Evolutionary conservation across 2,329 filamentous ascomycete genomes (phyloP).

Genomic region (Alternaria atra): DNA sequence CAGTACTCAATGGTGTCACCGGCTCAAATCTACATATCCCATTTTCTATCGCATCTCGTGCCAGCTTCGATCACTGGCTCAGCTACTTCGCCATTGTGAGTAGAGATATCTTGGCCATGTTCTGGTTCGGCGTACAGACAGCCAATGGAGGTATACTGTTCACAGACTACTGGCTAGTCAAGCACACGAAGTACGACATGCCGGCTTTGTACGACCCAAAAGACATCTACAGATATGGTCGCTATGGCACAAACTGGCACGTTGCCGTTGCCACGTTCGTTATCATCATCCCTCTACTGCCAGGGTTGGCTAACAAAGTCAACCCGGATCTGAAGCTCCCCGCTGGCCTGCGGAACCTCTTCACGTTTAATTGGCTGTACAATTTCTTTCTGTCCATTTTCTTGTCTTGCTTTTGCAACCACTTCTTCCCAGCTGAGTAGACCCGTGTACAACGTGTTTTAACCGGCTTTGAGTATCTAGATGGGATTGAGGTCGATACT

Average conservation of each 20-base stretch:
- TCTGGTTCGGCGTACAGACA: constrained; percentile 27
- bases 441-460: constrained; percentile 38
- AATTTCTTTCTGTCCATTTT: constrained; percentile 37
- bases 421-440: constrained; percentile 45
- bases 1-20: constrained; percentile 30
- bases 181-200: constrained; percentile 25
- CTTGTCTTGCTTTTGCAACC: constrained; percentile 40
- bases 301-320: constrained; percentile 30
- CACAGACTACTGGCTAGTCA: constrained; percentile 36
- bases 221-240: constrained; percentile 25
- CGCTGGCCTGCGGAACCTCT: constrained; percentile 32
- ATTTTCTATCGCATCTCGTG: constrained; percentile 22
- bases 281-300: constrained; percentile 25
- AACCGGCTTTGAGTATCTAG: constrained; percentile 14
- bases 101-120: constrained; percentile 21
- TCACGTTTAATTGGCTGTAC: constrained; percentile 51
- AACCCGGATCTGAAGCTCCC: constrained; percentile 27
- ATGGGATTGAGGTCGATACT: constrained; percentile 7
- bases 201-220: constrained; percentile 32
- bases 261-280: constrained; percentile 28
- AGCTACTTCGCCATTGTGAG: constrained; percentile 22
- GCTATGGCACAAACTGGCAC: constrained; percentile 33
- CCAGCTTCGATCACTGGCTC: constrained; percentile 23
- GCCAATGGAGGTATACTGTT: constrained; percentile 20
- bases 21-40: constrained; percentile 22